phyloP scores from a whole-genome alignment of 2,329 filamentous ascomycete species.

The Colletotrichum magnum region DNA sequence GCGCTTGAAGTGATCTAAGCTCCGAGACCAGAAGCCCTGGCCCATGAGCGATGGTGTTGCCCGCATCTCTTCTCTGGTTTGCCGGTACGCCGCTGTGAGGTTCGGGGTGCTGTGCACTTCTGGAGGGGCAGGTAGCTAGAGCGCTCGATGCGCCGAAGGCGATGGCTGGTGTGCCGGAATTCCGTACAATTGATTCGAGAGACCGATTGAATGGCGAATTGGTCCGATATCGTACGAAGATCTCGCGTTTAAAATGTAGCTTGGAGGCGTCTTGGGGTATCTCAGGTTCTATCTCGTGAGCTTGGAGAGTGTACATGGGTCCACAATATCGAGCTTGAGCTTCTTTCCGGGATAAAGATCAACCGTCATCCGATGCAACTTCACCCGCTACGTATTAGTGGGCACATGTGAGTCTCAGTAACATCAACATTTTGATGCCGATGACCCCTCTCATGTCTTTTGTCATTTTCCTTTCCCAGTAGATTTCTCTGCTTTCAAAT shows the following conservation, averaged over 20 bases:
- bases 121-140: neutral
- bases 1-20: conserved; percentile 72
- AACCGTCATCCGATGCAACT: conserved; percentile 9
- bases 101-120: neutral
- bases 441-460: neutral
- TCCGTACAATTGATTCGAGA: neutral
- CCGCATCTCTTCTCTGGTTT: conserved; percentile 59
- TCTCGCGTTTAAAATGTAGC: neutral
- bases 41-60: conserved; percentile 57
- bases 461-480: neutral
- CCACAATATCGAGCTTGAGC: conserved; percentile 16
- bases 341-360: conserved; percentile 32
- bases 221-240: too few species aligned
- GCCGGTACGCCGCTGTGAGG: neutral
- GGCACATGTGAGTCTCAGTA: neutral
- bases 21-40: conserved; percentile 71
- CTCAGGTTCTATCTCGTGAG: conserved; percentile 1
- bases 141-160: conserved; percentile 1
- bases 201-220: too few species aligned
- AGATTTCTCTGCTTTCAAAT: neutral
- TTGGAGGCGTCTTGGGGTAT: neutral
- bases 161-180: neutral
- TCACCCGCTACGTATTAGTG: neutral
- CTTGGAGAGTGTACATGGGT: conserved; percentile 18
- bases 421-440: neutral